Percentiles rank a stretch among this genome's conserved stretches.
Conservation (phyloP, 2,329 filamentous ascomycete species). For the Aspergillus carbonarius region DNA sequence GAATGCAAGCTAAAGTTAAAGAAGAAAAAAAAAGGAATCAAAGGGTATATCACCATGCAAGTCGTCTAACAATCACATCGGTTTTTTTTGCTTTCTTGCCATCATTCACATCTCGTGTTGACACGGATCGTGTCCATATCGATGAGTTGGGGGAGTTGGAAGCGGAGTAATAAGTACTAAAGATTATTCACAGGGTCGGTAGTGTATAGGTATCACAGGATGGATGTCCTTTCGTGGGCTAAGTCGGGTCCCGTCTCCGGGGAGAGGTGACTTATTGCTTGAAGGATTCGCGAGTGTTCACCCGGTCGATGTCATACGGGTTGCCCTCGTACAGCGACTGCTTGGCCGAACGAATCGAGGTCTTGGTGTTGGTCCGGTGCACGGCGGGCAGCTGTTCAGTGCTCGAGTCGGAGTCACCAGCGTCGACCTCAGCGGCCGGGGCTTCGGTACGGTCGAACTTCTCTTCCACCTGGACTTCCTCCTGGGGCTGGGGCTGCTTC, state of each 20-base stretch:
- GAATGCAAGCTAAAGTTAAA: conserved; percentile 3
- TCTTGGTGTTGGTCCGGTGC: conserved; percentile 28
- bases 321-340: conserved; percentile 44
- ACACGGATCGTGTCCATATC: conserved; percentile 4
- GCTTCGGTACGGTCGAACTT: conserved; percentile 37
- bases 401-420: conserved; percentile 24
- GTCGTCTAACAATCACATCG: conserved; percentile 8
- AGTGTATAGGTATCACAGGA: not conserved
- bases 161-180: conserved; percentile 14
- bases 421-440: conserved; percentile 25
- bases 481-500: conserved; percentile 10
- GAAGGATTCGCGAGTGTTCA: conserved; percentile 43
- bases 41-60: conserved; percentile 20
- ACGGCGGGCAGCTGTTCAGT: conserved; percentile 19
- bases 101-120: conserved; percentile 13
- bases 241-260: not conserved
- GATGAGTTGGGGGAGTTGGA: not conserved
- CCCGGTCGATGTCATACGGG: conserved; percentile 46
- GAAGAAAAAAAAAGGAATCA: conserved; percentile 10
- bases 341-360: conserved; percentile 27
- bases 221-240: not conserved
- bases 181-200: conserved; percentile 19
- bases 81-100: conserved; percentile 11
- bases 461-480: conserved; percentile 20
- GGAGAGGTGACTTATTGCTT: conserved; percentile 15